These are phyloP conservation scores for Globisporangium camurandrum DNA, from an alignment of 352 stramenopile species.

Conservation along the genomic window DNA sequence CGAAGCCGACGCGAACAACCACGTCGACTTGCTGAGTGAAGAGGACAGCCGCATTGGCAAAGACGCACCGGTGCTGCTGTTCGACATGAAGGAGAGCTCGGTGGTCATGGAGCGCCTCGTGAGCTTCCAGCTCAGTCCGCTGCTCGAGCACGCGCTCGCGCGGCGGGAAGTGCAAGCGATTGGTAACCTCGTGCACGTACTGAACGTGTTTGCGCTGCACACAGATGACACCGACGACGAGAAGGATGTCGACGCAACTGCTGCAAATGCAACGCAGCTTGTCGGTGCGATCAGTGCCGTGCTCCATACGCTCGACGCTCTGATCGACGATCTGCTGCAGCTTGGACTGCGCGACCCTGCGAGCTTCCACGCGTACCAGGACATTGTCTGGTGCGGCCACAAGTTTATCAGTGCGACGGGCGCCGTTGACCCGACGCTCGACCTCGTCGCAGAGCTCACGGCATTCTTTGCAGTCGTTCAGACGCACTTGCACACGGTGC, in stretches of 20 bases:
- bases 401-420: slow-evolving; percentile 22
- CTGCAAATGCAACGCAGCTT: background rate
- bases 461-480: slow-evolving; percentile 45
- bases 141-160: slow-evolving; percentile 61
- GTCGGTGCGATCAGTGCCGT: slow-evolving; percentile 24
- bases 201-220: slow-evolving; percentile 41
- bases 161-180: slow-evolving; percentile 63
- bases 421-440: slow-evolving; percentile 6
- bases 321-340: slow-evolving; percentile 45
- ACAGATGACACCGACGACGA: background rate
- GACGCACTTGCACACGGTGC: slow-evolving; percentile 53
- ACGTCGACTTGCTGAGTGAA: slow-evolving; percentile 45
- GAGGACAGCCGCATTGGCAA: slow-evolving; percentile 58
- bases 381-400: slow-evolving; percentile 83
- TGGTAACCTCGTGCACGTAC: slow-evolving; percentile 37
- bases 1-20: slow-evolving; percentile 37
- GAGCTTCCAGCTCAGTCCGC: slow-evolving; percentile 66
- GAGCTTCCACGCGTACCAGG: slow-evolving; percentile 72
- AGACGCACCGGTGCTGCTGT: slow-evolving; percentile 73
- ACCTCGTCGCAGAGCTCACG: slow-evolving; percentile 26
- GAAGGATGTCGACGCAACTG: background rate
- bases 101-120: slow-evolving; percentile 60
- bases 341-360: slow-evolving; percentile 52
- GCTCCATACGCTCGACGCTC: slow-evolving; percentile 33
- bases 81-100: slow-evolving; percentile 73